These are phyloP conservation scores for Aeschynomene evenia DNA, from an alignment of 306 rosid species.

Conservation along the genomic window DNA sequence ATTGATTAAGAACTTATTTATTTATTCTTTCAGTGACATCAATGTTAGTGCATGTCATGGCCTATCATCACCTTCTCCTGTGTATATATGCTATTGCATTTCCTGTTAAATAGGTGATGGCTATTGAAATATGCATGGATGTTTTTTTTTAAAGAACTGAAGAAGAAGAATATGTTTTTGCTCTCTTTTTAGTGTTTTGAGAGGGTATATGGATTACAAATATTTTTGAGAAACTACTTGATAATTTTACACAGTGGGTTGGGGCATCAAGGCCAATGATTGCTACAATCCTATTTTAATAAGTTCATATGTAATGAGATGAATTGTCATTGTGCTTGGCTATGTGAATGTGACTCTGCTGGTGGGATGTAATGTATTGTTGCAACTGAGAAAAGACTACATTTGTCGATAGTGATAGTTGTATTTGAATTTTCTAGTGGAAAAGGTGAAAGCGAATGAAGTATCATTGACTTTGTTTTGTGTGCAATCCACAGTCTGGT, in stretches of 20 bases:
- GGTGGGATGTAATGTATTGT: neutral
- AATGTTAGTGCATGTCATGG: conserved; percentile 4
- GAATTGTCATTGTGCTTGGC: neutral
- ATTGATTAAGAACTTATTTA: neutral
- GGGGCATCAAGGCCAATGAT: neutral
- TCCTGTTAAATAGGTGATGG: neutral
- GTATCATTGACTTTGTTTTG: neutral
- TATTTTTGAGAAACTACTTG: neutral
- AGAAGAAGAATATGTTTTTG: neutral
- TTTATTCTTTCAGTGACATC: conserved; percentile 12
- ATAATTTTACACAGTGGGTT: neutral
- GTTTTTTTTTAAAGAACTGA: conserved; percentile 3
- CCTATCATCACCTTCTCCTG: conserved; percentile 1
- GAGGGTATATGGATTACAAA: neutral
- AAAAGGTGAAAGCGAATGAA: neutral
- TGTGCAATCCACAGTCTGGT: neutral
- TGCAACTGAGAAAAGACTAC: neutral
- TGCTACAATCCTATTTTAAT: neutral
- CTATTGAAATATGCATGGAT: neutral
- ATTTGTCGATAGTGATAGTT: neutral
- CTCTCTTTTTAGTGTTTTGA: neutral
- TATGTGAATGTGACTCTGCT: neutral
- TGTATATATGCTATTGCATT: conserved; percentile 12
- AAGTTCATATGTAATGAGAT: neutral
- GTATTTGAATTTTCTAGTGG: neutral